Base-by-base conservation (phyloP, 2,329 filamentous ascomycete genomes). In the Sclerotinia sclerotiorum region DNA sequence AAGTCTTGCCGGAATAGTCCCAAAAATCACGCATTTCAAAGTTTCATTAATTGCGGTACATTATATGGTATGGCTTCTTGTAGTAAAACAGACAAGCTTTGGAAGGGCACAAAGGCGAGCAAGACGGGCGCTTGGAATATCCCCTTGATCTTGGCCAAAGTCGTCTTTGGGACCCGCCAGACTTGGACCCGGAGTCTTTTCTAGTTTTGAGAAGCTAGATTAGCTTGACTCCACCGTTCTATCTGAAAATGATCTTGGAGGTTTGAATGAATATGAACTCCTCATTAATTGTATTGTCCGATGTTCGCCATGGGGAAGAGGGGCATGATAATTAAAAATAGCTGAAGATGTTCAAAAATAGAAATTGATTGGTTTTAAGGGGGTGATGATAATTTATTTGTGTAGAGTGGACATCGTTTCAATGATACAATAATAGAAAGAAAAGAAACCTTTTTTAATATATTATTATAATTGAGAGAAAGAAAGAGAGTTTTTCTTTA, bases 21-120 rank as follows among this genome's bases (percentile, higher is more conserved):
- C 71, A 61, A 72, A 69, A 44, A 61, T 66, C 11, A 69, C 55
- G 56, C 70, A 71, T 35, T 69, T 44, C 8, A 71, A 58, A 21
- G 65, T 39, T 67, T 71, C 70, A 21, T 70, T 64, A 21, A 24
- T 67, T 11, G 70, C 39, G 8, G 69, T 62, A 21, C 68, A 49
- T 17, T 49, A 42, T 21, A 72, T 35, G 11, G 39, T 27, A 42
- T 70, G 61, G n/a, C 44, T 62, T 21, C 52, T 69, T 17, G 68
- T 60, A 42, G 65, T 42, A 19, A 69, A 44, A n/a, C 69, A n/a
- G 7, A 56, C 54, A 48, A 72, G 55, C 29, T 55, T 46, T 52
- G 70, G 70, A 17, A 67, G 55, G 35, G 35, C 46, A 49, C 48
- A 49, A 52, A 62, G 29, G 32, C 56, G 46, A 35, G 57, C 39